Conservation (phyloP, 306 rosid species). For the Vigna hirtella region DNA sequence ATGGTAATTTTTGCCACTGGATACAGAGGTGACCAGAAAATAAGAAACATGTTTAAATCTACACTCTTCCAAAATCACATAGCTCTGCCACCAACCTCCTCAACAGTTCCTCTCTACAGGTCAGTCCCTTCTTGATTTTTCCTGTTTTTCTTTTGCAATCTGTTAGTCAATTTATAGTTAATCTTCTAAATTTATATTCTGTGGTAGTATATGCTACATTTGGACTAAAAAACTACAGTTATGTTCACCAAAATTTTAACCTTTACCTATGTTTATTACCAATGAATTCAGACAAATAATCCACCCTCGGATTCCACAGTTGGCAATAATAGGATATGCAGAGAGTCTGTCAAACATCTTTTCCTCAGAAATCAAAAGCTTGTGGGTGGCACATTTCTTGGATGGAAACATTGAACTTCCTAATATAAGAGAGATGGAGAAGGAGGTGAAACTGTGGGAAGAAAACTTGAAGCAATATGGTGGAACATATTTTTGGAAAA, state of each 20-base stretch:
- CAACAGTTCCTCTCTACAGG: constrained; percentile 58
- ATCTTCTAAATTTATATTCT: no score
- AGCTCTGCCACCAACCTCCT: constrained; percentile 1
- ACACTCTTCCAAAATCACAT: constrained; percentile 48
- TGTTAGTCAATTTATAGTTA: no score
- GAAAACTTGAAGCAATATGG: constrained; percentile 43
- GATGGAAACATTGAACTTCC: constrained; percentile 58
- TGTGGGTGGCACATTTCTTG: constrained; percentile 55
- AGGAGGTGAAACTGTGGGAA: constrained; percentile 52
- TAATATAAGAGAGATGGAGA: constrained; percentile 54
- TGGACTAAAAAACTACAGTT: no score
- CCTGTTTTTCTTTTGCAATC: no score
- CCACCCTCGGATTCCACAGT: constrained; percentile 53
- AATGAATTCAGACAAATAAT: constrained; percentile 48
- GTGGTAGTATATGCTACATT: no score
- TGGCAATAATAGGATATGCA: constrained; percentile 55
- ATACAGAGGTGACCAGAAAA: constrained; percentile 55
- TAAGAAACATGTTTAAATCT: constrained; percentile 54
- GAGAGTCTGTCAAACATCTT: constrained; percentile 51
- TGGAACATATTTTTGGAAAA: constrained; percentile 38
- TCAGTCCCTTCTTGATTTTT: not conserved
- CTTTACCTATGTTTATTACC: not conserved
- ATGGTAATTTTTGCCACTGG: constrained; percentile 68
- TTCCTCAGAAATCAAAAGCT: constrained; percentile 49
- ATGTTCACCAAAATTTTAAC: not conserved